Percentiles rank a stretch among this genome's conserved stretches.
Evolutionary conservation across 2,329 filamentous ascomycete genomes (phyloP).

Genomic region (Fusarium bactridioides): DNA sequence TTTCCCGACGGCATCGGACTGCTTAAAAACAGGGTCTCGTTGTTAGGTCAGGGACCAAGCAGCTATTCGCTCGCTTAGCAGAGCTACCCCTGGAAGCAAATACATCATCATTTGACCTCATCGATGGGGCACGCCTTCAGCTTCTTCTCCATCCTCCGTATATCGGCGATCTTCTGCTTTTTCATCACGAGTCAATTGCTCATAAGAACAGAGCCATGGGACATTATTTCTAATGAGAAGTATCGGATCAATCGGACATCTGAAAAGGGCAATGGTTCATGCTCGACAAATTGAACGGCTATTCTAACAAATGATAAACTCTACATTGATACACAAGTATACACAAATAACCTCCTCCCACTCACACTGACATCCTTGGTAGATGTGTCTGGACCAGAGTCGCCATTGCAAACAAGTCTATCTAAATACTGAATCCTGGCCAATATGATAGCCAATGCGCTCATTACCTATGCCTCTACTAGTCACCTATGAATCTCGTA

Average conservation of each 20-base stretch:
- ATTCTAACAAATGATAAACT: not conserved
- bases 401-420: not conserved
- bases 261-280: not conserved
- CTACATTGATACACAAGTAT: not conserved
- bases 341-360: not conserved
- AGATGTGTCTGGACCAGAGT: not conserved
- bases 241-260: not conserved
- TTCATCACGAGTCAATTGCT: conserved; percentile 10
- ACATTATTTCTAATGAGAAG: not conserved
- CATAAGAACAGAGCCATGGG: not conserved
- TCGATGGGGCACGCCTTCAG: not conserved
- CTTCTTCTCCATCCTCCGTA: not conserved
- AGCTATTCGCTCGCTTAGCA: conserved; percentile 10
- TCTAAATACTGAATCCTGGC: not conserved
- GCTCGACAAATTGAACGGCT: not conserved
- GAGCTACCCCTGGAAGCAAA: conserved; percentile 15
- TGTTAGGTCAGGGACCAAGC: conserved; percentile 13
- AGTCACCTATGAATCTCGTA: not conserved
- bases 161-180: not conserved
- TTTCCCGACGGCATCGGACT: conserved; percentile 5
- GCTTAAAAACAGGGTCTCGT: conserved; percentile 16
- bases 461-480: not conserved
- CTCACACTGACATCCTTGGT: too few species aligned
- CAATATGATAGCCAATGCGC: not conserved
- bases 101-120: conserved; percentile 31